A percentile compares a stretch with the other conserved stretches of the same genome.
Evolutionary conservation across 306 rosid species (phyloP).

Genomic region (Pterocarpus santalinus): DNA sequence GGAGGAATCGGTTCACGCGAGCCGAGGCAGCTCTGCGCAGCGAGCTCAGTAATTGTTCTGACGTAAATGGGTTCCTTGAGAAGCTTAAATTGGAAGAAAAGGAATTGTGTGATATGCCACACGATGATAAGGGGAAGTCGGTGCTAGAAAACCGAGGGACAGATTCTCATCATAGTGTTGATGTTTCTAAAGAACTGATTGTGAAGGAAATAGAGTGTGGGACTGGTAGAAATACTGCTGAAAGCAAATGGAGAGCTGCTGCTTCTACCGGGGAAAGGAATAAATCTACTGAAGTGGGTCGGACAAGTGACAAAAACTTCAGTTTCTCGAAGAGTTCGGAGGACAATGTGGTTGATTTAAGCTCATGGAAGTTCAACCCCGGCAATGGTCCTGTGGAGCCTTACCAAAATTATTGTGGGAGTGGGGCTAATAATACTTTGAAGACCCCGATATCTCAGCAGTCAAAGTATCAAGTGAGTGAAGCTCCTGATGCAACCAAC

Average conservation of each 20-base stretch:
- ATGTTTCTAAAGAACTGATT: constrained; percentile 82
- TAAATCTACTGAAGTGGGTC: constrained; percentile 68
- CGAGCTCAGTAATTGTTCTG: constrained; percentile 77
- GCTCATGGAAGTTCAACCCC: constrained; percentile 71
- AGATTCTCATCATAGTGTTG: constrained; percentile 55
- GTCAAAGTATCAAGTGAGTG: constrained; percentile 56
- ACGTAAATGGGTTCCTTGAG: constrained; percentile 75
- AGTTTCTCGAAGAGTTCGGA: constrained; percentile 69
- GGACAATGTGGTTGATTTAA: constrained; percentile 75
- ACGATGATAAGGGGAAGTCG: constrained; percentile 67
- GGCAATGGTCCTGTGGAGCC: constrained; percentile 69
- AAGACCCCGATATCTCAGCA: constrained; percentile 61
- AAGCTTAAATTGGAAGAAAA: constrained; percentile 78
- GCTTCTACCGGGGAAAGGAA: constrained; percentile 65
- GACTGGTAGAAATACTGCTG: constrained; percentile 68
- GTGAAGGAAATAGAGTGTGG: constrained; percentile 98
- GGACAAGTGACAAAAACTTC: constrained; percentile 70
- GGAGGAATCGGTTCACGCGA: constrained; percentile 74
- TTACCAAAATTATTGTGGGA: constrained; percentile 59
- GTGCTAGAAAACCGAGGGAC: constrained; percentile 59
- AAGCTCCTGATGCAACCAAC: constrained; percentile 55
- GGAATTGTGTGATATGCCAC: constrained; percentile 49
- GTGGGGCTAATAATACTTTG: constrained; percentile 42
- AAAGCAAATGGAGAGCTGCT: constrained; percentile 72
- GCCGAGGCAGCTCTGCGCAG: constrained; percentile 95